A percentile compares a stretch with the other conserved stretches of the same genome.
Evolutionary conservation across 495 filamentous ascomycete species (phyloP).

Genomic region (Aspergillus homomorphus): DNA sequence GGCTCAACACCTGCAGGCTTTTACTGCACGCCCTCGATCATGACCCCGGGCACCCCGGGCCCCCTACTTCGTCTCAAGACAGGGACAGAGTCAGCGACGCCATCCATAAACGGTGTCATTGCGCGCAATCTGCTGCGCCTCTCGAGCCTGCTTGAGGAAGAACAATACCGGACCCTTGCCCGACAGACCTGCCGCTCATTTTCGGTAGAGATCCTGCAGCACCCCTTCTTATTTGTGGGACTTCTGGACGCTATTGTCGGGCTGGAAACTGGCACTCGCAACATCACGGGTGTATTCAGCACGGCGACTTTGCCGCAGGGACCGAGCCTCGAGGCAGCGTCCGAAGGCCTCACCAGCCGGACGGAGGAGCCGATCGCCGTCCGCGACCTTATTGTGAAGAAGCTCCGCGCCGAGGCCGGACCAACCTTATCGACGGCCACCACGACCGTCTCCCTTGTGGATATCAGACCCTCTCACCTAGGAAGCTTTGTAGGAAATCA

Average conservation of each 20-base stretch:
- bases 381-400: constrained; percentile 37
- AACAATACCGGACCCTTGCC: constrained; percentile 60
- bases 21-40: constrained; percentile 71
- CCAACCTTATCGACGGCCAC: constrained; percentile 37
- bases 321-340: constrained; percentile 11
- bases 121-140: constrained; percentile 83
- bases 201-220: constrained; percentile 83
- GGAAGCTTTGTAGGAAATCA: constrained; percentile 51
- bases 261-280: constrained; percentile 56
- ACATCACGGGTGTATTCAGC: constrained; percentile 40
- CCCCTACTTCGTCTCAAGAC: constrained; percentile 87
- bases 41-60: constrained; percentile 65
- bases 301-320: constrained; percentile 25
- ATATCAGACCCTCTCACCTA: constrained; percentile 40
- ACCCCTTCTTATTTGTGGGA: constrained; percentile 83
- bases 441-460: constrained; percentile 35
- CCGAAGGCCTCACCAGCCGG: constrained; percentile 24
- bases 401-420: constrained; percentile 38
- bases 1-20: constrained; percentile 61
- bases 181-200: constrained; percentile 78
- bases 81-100: constrained; percentile 87
- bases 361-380: constrained; percentile 31
- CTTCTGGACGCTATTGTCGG: constrained; percentile 74
- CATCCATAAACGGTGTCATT: constrained; percentile 81
- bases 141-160: constrained; percentile 64